Base-by-base conservation (phyloP, 306 rosid species). In the Rubus idaeus region DNA sequence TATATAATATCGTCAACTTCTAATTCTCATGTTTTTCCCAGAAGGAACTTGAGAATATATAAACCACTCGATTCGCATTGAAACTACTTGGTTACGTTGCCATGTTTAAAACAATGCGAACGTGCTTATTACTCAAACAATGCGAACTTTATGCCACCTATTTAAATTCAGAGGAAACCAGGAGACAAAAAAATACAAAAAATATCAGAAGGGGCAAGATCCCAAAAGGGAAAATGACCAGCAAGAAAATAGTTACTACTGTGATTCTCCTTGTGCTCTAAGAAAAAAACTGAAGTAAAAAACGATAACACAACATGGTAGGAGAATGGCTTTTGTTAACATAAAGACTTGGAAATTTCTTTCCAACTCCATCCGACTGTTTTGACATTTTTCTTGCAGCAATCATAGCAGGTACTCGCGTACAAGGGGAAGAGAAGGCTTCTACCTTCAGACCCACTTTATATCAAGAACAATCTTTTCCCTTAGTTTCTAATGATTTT, bases 381-480 rank as follows among this genome's bases (percentile, higher is more conserved):
- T 53, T 50, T 52, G 57, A 18, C 35, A 23, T 21, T 73, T 78
- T 68, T 62, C 68, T 79, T 76, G 81, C 72, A 52, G 71, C 84
- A 76, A 64, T 71, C 61, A 62, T 75, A 45, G 84, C 87, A 73
- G 77, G 73, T 62, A 78, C 50, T 79, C 84, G 86, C 53, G 88
- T 87, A 89, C 90, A 87, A 79, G 63, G 78, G 82, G 79, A 20
- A 76, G 68, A 30, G 61, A 74, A 64, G 61, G 70, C 81, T 74
- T 70, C 66, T 49, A 80, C 84, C 86, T 56, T 82, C 68, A 76
- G 81, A 81, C 73, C 80, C 85, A 77, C 67, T 84, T 85, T 74
- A 79, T 80, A 80, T 74, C 86, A 74, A 45, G 89, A 70, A 77
- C 77, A 81, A 72, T 68, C 37, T 76, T 73, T 51, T 75, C 75